A percentile compares a stretch with the other conserved stretches of the same genome.
Conservation (phyloP, 2,329 filamentous ascomycete genomes). For the Fusarium euwallaceae region DNA sequence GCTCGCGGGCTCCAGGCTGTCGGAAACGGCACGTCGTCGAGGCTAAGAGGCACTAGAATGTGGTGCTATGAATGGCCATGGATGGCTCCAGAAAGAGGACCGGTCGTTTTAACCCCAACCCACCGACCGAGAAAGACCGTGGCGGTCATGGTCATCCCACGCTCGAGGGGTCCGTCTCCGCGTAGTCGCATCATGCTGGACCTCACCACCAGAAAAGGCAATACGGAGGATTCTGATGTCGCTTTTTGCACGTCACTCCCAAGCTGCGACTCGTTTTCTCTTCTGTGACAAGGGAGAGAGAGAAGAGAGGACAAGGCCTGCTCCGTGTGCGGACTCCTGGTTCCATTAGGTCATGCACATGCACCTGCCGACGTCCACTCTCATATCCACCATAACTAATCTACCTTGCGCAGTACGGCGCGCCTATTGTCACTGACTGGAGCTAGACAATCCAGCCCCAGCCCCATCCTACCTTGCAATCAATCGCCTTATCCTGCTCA, state of each 20-base stretch:
- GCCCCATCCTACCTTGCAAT: slow-evolving; percentile 24
- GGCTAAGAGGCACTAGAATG: slow-evolving; percentile 37
- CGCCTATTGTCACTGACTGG: slow-evolving; percentile 19
- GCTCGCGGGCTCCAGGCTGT: slow-evolving; percentile 20
- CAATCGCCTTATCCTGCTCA: slow-evolving; percentile 26
- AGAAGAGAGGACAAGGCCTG: slow-evolving; percentile 29
- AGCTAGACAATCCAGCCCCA: slow-evolving; percentile 34
- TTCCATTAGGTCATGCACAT: slow-evolving; percentile 41
- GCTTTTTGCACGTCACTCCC: slow-evolving; percentile 36
- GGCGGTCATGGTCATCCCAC: slow-evolving; percentile 36
- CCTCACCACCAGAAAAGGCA: slow-evolving; percentile 4
- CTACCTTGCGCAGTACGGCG: slow-evolving; percentile 24
- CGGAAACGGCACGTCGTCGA: slow-evolving; percentile 40
- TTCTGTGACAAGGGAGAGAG: slow-evolving; percentile 4
- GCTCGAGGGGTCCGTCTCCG: slow-evolving; percentile 27
- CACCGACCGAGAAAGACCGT: slow-evolving; percentile 21
- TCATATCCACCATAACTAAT: slow-evolving; percentile 43
- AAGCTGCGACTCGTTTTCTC: slow-evolving; percentile 12
- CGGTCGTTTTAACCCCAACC: slow-evolving; percentile 33
- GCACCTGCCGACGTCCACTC: slow-evolving; percentile 38
- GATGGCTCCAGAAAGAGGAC: slow-evolving; percentile 29
- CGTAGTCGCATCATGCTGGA: slow-evolving; percentile 33
- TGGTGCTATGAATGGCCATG: slow-evolving; percentile 19
- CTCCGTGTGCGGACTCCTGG: slow-evolving; percentile 10
- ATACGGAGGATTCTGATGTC: not conserved